Evolutionary conservation across 352 stramenopile species (phyloP), one percentile per base, ranked within the genome.

Genomic region (Pythium guiyangense): DNA sequence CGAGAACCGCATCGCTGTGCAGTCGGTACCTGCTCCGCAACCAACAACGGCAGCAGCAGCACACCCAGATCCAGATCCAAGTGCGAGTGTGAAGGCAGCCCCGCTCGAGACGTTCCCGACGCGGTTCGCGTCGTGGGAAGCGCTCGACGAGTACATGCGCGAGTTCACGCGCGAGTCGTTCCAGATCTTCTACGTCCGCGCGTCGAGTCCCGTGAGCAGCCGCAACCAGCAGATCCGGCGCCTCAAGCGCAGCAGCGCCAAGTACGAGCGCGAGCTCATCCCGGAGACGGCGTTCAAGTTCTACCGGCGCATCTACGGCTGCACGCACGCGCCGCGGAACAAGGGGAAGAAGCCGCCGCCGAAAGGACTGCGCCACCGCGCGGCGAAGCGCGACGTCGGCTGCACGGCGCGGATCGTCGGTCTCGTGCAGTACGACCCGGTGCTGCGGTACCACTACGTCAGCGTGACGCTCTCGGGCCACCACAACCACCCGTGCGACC

Each of bases 401-500:
- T 57, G 51, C 25, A 57, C 51, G 15, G 51, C 51, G 26, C 26
- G 39, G 14, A 40, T 57, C 25, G 27, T 6, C 20, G 51, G 35
- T 1, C 22, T 48, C 22, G 25, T 57, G n/a, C 34, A 57, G 17
- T 37, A 40, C 11, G 40, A 57, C 15, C 3, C 3, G 6, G 11
- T 5, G 6, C 26, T 37, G 39, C 39, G 51, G 5, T 26, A 25
- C 39, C 40, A 49, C 51, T 57, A 49, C 39, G 35, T 57, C 22
- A 22, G 10, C 3, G 51, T 57, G 15, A 35, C 31, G 9, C n/a
- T 49, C 39, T 12, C 26, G 9, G 39, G 51, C 4, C 46, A 15
- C 22, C 51, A 57, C 51, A 57, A 57, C 25, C 51, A 42, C 37
- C 29, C 31, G 31, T 53, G 48, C 29, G 48, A 53, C 29, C 29